Evolutionary conservation across 2,329 filamentous ascomycete genomes (phyloP), one percentile per base, ranked within the genome.

Genomic region (Drechslera avenae): DNA sequence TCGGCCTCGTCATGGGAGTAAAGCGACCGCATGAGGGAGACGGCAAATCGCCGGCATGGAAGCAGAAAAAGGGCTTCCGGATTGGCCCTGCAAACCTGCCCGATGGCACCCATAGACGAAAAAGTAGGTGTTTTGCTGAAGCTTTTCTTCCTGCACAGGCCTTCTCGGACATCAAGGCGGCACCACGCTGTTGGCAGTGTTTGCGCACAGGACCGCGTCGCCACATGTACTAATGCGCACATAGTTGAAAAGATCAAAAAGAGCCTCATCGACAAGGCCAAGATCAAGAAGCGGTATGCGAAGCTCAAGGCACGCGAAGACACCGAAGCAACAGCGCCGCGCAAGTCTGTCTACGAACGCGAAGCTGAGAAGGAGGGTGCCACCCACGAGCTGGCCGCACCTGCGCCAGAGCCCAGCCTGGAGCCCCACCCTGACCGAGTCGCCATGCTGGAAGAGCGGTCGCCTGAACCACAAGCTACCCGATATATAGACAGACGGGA

Each of bases 31-130:
- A 74, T 23, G 82, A 85, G 44, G 74, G 76, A 52, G 66, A 73
- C 31, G 78, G 59, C 35, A 51, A 44, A 45, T 54, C 42, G 26
- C 41, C 56, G 12, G 50, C 49, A 8, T 81, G 83, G 67, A 83
- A 81, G 57, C 66, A 69, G 56, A 82, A 77, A 59, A 87, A 89
- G 62, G 91, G 90, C 42, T 97, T 97, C 77, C 83, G 83, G 33
- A 88, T 97, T 49, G 93, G 92, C 0, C 92, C 93, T 23, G 88
- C 88, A 31, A 96, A 97, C 72, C 80, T 97, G 19, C 93, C 93
- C 33, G 92, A 97, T 72, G 92, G 93, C 47, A 87, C 88, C 17
- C 90, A 94, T 82, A 85, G 85, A 66, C 86, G 93, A 64, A 96
- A 96, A 79, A 81, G 85, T 86, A 66, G 35, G 55, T 37, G 4